Percentiles rank a stretch among this genome's conserved stretches.
Conservation (phyloP, 2,329 filamentous ascomycete species). For the Xylariaceae sp. region DNA sequence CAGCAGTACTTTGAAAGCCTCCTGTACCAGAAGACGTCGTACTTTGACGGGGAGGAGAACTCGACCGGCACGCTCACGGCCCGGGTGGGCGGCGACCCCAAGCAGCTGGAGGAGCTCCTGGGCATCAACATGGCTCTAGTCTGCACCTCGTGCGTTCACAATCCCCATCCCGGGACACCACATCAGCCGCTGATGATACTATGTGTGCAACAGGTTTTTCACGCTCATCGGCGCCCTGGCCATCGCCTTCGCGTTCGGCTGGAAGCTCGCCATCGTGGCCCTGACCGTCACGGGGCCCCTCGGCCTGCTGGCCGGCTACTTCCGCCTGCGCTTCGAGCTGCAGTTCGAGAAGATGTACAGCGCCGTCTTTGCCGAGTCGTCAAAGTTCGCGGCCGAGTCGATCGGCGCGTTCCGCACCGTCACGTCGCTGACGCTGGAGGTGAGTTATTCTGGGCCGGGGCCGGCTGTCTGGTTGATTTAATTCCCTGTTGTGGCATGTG, state of each 20-base stretch:
- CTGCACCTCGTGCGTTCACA: conserved; percentile 40
- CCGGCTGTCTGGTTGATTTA: no score
- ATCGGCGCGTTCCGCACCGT: conserved; percentile 70
- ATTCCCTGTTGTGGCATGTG: no score
- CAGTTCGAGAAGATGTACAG: conserved; percentile 63
- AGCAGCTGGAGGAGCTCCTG: conserved; percentile 54
- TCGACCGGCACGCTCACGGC: conserved; percentile 54
- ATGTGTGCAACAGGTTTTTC: conserved; percentile 49
- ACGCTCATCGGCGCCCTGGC: conserved; percentile 56
- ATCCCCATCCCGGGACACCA: not conserved
- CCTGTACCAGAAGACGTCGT: conserved; percentile 50
- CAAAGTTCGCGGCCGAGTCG: conserved; percentile 66
- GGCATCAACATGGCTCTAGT: conserved; percentile 57
- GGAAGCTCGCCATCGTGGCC: conserved; percentile 67
- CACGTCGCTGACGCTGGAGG: conserved; percentile 60
- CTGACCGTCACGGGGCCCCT: conserved; percentile 53
- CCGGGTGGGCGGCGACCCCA: conserved; percentile 47
- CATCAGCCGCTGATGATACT: no score
- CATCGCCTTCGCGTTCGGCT: conserved; percentile 65
- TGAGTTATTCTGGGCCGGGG: no score
- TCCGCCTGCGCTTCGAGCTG: conserved; percentile 50
- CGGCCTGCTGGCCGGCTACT: conserved; percentile 39
- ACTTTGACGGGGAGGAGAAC: conserved; percentile 54
- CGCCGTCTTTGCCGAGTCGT: conserved; percentile 61
- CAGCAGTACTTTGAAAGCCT: conserved; percentile 54